These are phyloP conservation scores for Pelargonium australe DNA, from an alignment of 441 rosid species.

Conservation along the genomic window DNA sequence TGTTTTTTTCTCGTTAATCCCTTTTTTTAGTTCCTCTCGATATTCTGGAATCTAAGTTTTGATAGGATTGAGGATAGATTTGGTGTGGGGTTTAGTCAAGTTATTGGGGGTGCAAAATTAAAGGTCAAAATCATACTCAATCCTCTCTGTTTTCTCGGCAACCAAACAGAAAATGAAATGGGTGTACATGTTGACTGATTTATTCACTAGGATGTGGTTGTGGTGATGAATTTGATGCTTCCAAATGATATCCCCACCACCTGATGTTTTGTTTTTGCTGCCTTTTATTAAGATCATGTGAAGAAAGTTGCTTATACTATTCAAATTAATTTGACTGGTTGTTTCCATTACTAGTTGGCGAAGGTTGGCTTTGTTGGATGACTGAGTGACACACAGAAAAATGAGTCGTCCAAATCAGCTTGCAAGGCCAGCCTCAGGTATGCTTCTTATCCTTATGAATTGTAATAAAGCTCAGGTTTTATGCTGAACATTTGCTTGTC, in stretches of 20 bases:
- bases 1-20: no score
- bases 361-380: constrained; percentile 17
- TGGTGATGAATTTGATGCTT: neutral
- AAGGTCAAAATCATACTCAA: neutral
- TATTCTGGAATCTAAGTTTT: neutral
- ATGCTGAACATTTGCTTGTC: no score
- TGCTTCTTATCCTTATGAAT: constrained; percentile 4
- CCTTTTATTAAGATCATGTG: neutral
- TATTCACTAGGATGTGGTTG: neutral
- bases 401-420: constrained; percentile 21
- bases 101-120: neutral
- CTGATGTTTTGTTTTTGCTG: neutral
- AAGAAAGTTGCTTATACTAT: neutral
- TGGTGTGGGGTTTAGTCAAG: neutral
- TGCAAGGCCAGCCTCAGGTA: constrained; percentile 21
- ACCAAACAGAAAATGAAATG: neutral
- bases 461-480: no score
- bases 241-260: neutral
- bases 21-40: neutral
- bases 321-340: neutral
- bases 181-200: neutral
- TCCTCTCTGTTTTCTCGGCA: neutral
- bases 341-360: neutral
- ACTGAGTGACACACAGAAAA: neutral
- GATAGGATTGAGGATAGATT: no score